phyloP scores from a whole-genome alignment of 345 rosid genomes.

The Sonneratia caseolaris region DNA sequence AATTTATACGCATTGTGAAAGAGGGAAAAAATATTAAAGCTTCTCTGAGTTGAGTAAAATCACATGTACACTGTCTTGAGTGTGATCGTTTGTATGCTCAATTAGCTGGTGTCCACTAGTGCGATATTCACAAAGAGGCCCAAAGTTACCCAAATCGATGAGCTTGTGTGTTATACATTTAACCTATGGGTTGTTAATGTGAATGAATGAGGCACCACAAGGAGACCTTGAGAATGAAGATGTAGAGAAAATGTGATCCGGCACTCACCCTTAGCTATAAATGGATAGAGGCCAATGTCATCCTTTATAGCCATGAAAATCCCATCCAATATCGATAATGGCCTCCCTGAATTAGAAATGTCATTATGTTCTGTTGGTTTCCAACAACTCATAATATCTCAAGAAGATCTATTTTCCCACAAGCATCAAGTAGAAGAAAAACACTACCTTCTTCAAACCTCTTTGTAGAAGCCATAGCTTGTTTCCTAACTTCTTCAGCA shows the following conservation, averaged over 20 bases:
- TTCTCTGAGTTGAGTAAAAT: background rate
- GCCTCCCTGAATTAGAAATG: slow-evolving; percentile 48
- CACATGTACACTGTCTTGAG: background rate
- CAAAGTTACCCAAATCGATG: background rate
- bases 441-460: slow-evolving; percentile 71
- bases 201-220: background rate
- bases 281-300: slow-evolving; percentile 77
- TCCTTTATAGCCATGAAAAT: slow-evolving; percentile 87
- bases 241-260: background rate
- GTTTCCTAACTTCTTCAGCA: slow-evolving; percentile 50
- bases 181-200: background rate
- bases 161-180: background rate
- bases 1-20: background rate
- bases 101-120: background rate
- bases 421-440: slow-evolving; percentile 3
- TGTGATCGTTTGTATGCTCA: background rate
- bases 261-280: slow-evolving; percentile 53
- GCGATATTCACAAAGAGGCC: background rate
- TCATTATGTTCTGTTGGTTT: background rate
- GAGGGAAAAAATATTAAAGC: background rate
- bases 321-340: slow-evolving; percentile 70
- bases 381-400: background rate
- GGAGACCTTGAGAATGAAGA: background rate
- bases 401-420: background rate
- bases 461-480: slow-evolving; percentile 77